phyloP scores from a whole-genome alignment of 805 yeast species.

The Starmera pachycereana region DNA sequence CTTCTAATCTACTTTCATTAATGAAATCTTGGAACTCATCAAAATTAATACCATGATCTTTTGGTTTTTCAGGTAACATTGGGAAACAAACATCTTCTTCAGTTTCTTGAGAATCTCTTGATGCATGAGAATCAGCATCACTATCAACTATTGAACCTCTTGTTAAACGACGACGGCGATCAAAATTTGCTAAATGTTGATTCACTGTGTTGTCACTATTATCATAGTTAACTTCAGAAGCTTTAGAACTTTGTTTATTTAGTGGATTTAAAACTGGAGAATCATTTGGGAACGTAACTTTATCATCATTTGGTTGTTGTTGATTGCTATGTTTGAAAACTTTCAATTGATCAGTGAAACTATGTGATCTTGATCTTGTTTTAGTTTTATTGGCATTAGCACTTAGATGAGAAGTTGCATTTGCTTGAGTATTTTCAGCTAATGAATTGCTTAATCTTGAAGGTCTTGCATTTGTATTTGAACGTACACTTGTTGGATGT shows the following conservation, averaged over 20 bases:
- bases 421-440: not conserved
- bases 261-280: conserved; percentile 16
- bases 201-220: conserved; percentile 22
- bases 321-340: conserved; percentile 16
- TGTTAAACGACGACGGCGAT: conserved; percentile 22
- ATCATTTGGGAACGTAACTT: conserved; percentile 4
- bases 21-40: conserved; percentile 82
- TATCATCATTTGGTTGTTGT: conserved; percentile 2
- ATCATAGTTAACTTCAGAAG: conserved; percentile 12
- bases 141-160: conserved; percentile 36
- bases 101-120: conserved; percentile 77
- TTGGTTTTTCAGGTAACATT: conserved; percentile 56
- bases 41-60: conserved; percentile 76
- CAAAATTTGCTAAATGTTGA: conserved; percentile 19
- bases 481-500: not conserved
- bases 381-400: not conserved
- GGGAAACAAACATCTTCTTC: conserved; percentile 98
- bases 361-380: conserved; percentile 24
- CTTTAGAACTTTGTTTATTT: conserved; percentile 10
- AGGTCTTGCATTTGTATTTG: conserved; percentile 5
- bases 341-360: conserved; percentile 34
- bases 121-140: conserved; percentile 63
- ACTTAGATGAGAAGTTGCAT: not conserved
- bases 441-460: conserved; percentile 5
- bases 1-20: conserved; percentile 45